These are phyloP conservation scores for Pistacia vera DNA, from an alignment of 345 rosid genomes.

Conservation along the genomic window DNA sequence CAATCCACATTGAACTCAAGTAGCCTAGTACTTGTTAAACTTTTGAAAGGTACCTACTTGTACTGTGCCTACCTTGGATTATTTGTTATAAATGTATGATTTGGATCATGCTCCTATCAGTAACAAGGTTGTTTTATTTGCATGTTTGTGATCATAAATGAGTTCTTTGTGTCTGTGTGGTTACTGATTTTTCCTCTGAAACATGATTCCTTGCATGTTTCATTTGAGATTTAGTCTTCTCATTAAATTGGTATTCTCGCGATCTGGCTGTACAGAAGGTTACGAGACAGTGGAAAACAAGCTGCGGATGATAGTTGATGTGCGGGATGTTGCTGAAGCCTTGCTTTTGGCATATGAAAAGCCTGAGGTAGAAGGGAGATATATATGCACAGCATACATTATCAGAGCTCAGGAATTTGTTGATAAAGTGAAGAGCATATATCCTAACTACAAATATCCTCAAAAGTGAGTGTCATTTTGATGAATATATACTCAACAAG, in stretches of 20 bases:
- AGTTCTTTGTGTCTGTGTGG: neutral
- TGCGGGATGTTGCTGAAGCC: constrained; percentile 67
- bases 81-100: neutral
- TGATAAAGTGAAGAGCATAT: constrained; percentile 53
- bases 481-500: too few species aligned
- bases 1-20: constrained; percentile 62
- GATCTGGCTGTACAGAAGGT: constrained; percentile 39
- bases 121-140: too few species aligned
- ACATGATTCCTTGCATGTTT: neutral
- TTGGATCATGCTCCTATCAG: too few species aligned
- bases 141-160: neutral
- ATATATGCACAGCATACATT: constrained; percentile 47
- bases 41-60: constrained; percentile 59
- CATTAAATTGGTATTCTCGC: neutral
- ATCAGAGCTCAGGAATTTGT: constrained; percentile 33
- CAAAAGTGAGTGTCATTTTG: constrained; percentile 33
- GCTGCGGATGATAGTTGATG: constrained; percentile 42
- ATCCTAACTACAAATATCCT: constrained; percentile 60
- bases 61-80: neutral
- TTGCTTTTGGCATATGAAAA: constrained; percentile 62
- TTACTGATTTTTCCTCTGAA: neutral
- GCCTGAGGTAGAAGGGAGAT: constrained; percentile 70
- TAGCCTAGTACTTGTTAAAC: constrained; percentile 45
- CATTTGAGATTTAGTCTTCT: neutral
- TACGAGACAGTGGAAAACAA: constrained; percentile 43